Base-by-base conservation (phyloP, 2,329 filamentous ascomycete genomes). In the Triangularia setosa region DNA sequence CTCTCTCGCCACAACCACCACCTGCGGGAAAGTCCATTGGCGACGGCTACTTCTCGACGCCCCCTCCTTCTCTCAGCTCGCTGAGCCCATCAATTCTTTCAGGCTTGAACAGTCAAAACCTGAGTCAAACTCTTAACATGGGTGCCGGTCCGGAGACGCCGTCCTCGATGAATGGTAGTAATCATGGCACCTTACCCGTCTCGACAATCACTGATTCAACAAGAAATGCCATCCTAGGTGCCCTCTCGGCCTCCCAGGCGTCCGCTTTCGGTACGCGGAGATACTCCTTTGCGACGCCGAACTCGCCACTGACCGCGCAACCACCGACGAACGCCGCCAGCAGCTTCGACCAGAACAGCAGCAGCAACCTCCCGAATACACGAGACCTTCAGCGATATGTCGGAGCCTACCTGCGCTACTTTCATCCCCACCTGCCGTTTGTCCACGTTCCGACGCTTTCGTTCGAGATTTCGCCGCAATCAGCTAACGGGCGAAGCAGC, bases 381-480 rank as follows among this genome's bases (percentile, higher is more conserved):
- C 83, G 86, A 73, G 92, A 97, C 74, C 86, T 98, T 67, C 93
- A 96, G 76, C 90, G 92, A 75, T 97, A 93, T 76, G 91, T 97
- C 67, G 88, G 88, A 69, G 90, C 93, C 65, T 98, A 97, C 78
- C 87, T 98, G 72, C 88, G 88, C 69, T 96, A 92, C 75, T 97
- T 96, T 76, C 93, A 97, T 74, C 94, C 94, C 23, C 94, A 98
- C 75, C 79, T 97, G 66, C 94, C 95, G n/a, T 97, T 98, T 77
- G 81, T 97, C 66, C 94, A 98, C 77, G 87, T 97, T 70, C 89
- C 93, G 60, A 97, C 94, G 16, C 82, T 98, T 68, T 93, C 93
- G 52, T 97, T 98, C 79, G 92, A 97, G 72, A 86, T 91, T 60
- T 84, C 90, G 60, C 83, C 90, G 56, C 87, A 87, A 69, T 83